Evolutionary conservation across 1,284 basidiomycete genomes (phyloP).

Genomic region (Ustanciosporium gigantosporum): DNA sequence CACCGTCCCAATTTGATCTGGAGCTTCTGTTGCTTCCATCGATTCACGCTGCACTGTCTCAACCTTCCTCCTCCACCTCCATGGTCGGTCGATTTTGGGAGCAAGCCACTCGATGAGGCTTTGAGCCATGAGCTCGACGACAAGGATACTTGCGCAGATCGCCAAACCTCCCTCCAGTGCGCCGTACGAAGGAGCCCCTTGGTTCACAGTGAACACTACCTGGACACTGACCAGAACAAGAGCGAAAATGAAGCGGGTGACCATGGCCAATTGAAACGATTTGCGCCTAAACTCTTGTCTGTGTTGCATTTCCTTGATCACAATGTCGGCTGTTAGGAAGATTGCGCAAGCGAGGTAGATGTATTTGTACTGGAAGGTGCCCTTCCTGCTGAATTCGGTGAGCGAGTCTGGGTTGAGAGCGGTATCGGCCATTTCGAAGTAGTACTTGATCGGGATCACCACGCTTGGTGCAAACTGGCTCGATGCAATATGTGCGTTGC

Average conservation of each 20-base stretch:
- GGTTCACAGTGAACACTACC: conserved; percentile 17
- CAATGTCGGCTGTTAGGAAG: conserved; percentile 18
- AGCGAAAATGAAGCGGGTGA: conserved; percentile 11
- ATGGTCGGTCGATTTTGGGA: conserved; percentile 6
- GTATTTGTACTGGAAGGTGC: conserved; percentile 35
- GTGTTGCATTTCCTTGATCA: conserved; percentile 30
- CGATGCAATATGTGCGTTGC: conserved; percentile 6
- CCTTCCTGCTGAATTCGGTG: conserved; percentile 8
- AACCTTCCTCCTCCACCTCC: no score
- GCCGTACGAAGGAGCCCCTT: conserved; percentile 7
- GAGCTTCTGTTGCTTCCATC: no score
- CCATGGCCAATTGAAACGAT: conserved; percentile 18
- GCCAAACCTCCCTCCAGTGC: conserved; percentile 24
- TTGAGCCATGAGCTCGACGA: conserved; percentile 24
- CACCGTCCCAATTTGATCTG: no score
- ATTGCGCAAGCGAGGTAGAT: conserved; percentile 27
- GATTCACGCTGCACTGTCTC: no score
- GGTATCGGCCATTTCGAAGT: conserved; percentile 20
- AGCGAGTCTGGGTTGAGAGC: conserved; percentile 25
- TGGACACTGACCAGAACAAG: conserved; percentile 15
- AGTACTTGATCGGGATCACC: conserved; percentile 15
- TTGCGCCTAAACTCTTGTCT: conserved; percentile 1
- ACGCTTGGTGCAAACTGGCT: conserved; percentile 9
- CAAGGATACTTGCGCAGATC: conserved; percentile 19
- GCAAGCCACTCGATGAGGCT: conserved; percentile 10